These are phyloP conservation scores for Penicillium sp. DNA, from an alignment of 2,329 filamentous ascomycete species.

Conservation along the genomic window DNA sequence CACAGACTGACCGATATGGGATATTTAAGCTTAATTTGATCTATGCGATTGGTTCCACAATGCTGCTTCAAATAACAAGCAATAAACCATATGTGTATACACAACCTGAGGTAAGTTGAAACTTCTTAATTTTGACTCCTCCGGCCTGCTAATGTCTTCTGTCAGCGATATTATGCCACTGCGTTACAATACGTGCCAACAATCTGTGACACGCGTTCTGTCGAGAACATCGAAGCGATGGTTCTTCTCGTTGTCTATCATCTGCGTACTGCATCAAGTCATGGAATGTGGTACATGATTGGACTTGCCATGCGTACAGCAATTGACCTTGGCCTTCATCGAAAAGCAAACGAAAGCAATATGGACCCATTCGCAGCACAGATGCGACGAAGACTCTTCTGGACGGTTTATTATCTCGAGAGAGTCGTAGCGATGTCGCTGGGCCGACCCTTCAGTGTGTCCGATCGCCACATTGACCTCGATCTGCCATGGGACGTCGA, in stretches of 20 bases:
- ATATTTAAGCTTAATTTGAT: constrained; percentile 55
- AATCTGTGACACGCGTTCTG: constrained; percentile 50
- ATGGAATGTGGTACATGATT: constrained; percentile 57
- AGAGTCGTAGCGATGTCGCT: constrained; percentile 53
- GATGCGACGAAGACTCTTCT: constrained; percentile 51
- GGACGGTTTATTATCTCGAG: constrained; percentile 55
- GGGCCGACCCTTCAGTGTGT: constrained; percentile 52
- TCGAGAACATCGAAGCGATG: constrained; percentile 56
- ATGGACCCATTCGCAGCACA: constrained; percentile 46
- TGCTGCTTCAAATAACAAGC: constrained; percentile 51
- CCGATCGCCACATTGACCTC: constrained; percentile 54
- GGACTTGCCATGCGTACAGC: constrained; percentile 56
- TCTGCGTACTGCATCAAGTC: constrained; percentile 51
- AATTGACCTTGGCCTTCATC: constrained; percentile 54
- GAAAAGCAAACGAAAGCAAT: constrained; percentile 47
- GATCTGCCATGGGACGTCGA: constrained; percentile 48
- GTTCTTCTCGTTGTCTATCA: constrained; percentile 54
- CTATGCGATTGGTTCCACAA: constrained; percentile 54
- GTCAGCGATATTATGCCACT: constrained; percentile 50
- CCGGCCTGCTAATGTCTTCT: not conserved
- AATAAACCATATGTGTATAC: constrained; percentile 47
- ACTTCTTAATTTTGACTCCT: no score
- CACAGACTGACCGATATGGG: constrained; percentile 43
- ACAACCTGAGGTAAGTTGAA: constrained; percentile 41
- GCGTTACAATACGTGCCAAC: constrained; percentile 52